Base-by-base conservation (phyloP, 2,329 filamentous ascomycete species). In the Beauveria brongniartii region DNA sequence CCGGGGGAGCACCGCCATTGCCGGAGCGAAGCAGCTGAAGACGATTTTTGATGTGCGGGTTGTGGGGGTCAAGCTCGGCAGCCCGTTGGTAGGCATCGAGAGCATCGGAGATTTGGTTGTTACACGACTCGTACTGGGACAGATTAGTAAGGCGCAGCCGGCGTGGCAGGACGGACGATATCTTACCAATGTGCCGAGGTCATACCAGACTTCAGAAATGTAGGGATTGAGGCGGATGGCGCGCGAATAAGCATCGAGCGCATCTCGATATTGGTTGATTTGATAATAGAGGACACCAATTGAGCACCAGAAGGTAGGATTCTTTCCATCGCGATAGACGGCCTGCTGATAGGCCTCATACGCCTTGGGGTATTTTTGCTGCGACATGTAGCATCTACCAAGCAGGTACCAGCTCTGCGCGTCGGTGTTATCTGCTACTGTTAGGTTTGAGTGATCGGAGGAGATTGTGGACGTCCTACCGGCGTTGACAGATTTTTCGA, bases 161-260 rank as follows among this genome's bases (percentile, higher is more conserved):
- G 5, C 34, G 16, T 40, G 50, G 53, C 20, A 43, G 5, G 20
- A 55, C 41, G 62, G 61, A 61, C 54, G 68, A 64, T 69, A 64
- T 83, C 89, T 80, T 83, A 95, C 91, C 80, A 99, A 71, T 68
- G 94, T 99, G 64, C 94, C 94, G 44, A 99, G 80, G 74, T 99
- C 94, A 74, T 97, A 99, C 94, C 94, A 99, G 56, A 99, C 94
- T 74, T 99, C 94, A 2, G 92, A 97, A 65, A 99, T 97, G 79
- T 96, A 97, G 5, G 94, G 94, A 72, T 97, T 99, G 68, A 99
- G 77, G 61, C 94, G 89, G 69, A 97, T 99, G 52, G 94, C 94
- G 63, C 94, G 90, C 64, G 92, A 97, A 76, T 97, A 99, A 44
- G 94, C 94, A 78, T 99, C 94, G 58, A 99, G 83, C 3, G 94